Evolutionary conservation across 148 eudicot species (phyloP), one percentile per base, ranked within the genome.

Genomic region (Camellia sinensis): DNA sequence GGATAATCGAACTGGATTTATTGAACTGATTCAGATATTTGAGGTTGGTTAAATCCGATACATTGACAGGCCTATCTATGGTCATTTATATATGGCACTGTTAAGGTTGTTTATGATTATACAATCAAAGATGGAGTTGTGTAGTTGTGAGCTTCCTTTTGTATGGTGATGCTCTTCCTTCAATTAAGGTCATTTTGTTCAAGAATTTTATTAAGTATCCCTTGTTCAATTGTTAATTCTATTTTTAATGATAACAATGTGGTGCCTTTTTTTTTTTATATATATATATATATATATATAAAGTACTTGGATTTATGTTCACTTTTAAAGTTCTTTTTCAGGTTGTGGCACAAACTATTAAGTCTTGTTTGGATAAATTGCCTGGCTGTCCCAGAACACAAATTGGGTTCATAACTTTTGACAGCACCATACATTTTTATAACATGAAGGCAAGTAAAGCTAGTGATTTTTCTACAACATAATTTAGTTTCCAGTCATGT

Each of bases 341-440:
- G 99, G 95, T 87, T 75, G 91, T 94, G 82, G 97, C 95, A 79
- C 91, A 92, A 85, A 93, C 98, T 80, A 93, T 93, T 19, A 96
- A 90, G 88, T 90, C 94, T 76, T 90, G 94, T 83, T 86, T 96
- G 86, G 99, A 92, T 87, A 86, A 79, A 40, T 83, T 93, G 70
- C 99, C 99, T 67, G 99, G 99, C 57, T 89, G 44, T 80, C 90
- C 97, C 52, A 89, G 99, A 84, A 93, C 99, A 48, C 98, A 94
- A 79, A 93, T 96, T 84, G 99, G 98, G 71, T 96, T 96, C 86
- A 92, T 96, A 87, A 96, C 99, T 80, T 96, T 82, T 81, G 99
- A 96, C 83, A 93, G 99, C 90, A 88, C 95, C 69, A 86, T 96
- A 77, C 99, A 96, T 85, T 96, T 93, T 79, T 93, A 96, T 80